A percentile compares a stretch with the other conserved stretches of the same genome.
Evolutionary conservation across 306 rosid genomes (phyloP).

Genomic region (Fragaria vesca): DNA sequence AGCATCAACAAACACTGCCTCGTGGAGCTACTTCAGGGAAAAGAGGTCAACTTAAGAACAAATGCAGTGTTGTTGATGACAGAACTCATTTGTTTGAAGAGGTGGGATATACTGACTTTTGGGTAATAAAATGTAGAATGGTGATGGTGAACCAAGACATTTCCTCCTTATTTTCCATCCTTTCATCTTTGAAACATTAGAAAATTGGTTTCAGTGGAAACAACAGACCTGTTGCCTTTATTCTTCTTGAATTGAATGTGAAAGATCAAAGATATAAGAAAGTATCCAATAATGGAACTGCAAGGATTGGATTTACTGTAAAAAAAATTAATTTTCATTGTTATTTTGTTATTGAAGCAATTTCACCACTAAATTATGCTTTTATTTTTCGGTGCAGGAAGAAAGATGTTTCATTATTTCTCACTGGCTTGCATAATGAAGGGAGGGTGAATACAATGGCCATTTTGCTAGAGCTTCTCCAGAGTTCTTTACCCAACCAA

Average conservation of each 20-base stretch:
- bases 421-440: conserved; percentile 51
- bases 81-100: conserved; percentile 54
- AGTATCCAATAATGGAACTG: not conserved
- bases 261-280: no score
- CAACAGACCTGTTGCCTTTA: not conserved
- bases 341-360: not conserved
- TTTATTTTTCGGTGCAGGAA: conserved; percentile 42
- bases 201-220: not conserved
- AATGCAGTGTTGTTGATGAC: conserved; percentile 51
- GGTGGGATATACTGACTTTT: conserved; percentile 26
- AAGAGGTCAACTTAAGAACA: conserved; percentile 41
- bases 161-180: not conserved
- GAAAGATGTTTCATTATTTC: conserved; percentile 52
- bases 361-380: conserved; percentile 5
- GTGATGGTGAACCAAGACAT: not conserved
- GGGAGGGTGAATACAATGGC: conserved; percentile 41
- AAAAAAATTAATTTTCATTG: not conserved
- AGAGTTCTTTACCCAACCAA: conserved; percentile 45
- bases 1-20: conserved; percentile 51
- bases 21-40: conserved; percentile 58
- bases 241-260: not conserved
- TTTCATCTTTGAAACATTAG: not conserved
- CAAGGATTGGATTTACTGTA: not conserved
- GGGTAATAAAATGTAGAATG: not conserved
- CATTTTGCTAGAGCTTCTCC: conserved; percentile 50